Evolutionary conservation across 768 basidiomycete species (phyloP).

Genomic region (Trametes coccinea): DNA sequence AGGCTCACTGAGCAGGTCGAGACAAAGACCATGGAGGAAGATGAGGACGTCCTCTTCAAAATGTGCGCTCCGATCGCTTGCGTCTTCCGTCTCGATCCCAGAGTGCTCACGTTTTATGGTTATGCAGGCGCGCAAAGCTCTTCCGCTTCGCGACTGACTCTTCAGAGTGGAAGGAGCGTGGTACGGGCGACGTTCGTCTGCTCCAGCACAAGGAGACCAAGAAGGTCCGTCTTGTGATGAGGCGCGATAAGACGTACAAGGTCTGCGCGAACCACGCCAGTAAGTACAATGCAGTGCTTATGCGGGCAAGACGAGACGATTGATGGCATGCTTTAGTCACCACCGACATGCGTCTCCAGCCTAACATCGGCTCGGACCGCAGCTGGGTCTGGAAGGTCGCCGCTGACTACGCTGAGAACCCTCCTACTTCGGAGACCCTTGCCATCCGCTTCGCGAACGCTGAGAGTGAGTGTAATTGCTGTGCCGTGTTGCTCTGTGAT

Average conservation of each 20-base stretch:
- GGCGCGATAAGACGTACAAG: conserved; percentile 99
- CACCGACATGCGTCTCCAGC: conserved; percentile 89
- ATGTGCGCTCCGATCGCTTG: conserved; percentile 61
- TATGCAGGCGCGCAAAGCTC: conserved; percentile 89
- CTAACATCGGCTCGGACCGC: conserved; percentile 97
- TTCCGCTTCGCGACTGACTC: conserved; percentile 85
- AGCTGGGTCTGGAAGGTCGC: conserved; percentile 99
- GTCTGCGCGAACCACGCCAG: conserved; percentile 98
- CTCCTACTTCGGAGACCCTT: conserved; percentile 90
- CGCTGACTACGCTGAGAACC: conserved; percentile 91
- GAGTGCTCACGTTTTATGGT: conserved; percentile 10
- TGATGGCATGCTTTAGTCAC: conserved; percentile 55
- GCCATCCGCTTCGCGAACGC: conserved; percentile 98
- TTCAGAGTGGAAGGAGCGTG: conserved; percentile 97
- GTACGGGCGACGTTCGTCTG: conserved; percentile 93
- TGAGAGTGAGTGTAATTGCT: conserved; percentile 65
- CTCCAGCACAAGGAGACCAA: conserved; percentile 86
- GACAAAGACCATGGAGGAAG: conserved; percentile 92
- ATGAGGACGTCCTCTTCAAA: conserved; percentile 93
- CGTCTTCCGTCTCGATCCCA: conserved; percentile 23
- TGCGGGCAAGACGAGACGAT: not conserved
- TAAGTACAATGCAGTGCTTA: conserved; percentile 39
- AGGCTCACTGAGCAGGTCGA: conserved; percentile 95
- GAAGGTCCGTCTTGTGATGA: conserved; percentile 96
- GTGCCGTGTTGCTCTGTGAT: too few species aligned